Conservation (phyloP, 306 rosid species). For the Mimosa pudica region DNA sequence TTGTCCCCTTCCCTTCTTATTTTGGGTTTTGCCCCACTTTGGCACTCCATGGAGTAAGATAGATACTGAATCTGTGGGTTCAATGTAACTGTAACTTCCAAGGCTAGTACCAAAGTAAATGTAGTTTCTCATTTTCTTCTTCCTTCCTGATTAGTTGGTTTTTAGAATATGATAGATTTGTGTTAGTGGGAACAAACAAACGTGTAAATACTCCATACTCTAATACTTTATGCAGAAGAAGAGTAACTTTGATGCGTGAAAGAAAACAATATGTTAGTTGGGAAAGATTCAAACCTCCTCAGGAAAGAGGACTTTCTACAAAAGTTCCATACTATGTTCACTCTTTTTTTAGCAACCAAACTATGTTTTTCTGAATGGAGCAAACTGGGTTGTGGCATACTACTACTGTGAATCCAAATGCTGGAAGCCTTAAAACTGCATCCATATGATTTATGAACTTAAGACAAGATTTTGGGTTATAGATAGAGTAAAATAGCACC, state of each 20-base stretch:
- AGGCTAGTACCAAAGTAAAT: not conserved
- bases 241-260: no score
- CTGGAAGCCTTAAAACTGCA: not conserved
- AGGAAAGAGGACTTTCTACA: not conserved
- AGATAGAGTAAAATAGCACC: no score
- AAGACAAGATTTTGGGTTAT: no score
- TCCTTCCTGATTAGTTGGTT: not conserved
- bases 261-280: no score
- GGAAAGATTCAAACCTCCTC: not conserved
- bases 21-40: not conserved
- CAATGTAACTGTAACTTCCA: not conserved
- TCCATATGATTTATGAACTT: not conserved
- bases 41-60: not conserved
- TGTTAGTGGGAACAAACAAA: not conserved
- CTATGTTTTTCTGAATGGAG: not conserved
- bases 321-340: not conserved
- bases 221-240: not conserved
- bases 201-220: not conserved
- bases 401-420: not conserved
- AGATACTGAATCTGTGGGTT: not conserved
- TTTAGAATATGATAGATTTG: not conserved
- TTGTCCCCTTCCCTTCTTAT: not conserved
- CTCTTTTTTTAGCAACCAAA: no score
- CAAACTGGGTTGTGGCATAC: not conserved
- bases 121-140: not conserved